These are phyloP conservation scores for Dicorynia guianensis DNA, from an alignment of 306 rosid genomes.

Conservation along the genomic window DNA sequence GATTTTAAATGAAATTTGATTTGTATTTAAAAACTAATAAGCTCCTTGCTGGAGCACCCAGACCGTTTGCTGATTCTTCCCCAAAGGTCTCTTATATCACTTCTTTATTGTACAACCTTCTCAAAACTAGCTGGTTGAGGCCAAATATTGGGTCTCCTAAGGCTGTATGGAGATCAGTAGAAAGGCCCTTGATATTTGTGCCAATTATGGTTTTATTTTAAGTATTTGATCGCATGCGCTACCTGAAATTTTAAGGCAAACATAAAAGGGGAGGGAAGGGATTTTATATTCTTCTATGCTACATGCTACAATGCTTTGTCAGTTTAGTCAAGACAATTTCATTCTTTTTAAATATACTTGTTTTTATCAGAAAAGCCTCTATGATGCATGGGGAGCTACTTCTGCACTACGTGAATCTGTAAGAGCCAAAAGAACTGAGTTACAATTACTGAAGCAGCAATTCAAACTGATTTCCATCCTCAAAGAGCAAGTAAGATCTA, in stretches of 20 bases:
- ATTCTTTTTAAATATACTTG: constrained; percentile 37
- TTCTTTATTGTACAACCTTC: too few relatives aligned
- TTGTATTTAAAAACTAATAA: constrained; percentile 4
- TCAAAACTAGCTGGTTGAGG: too few relatives aligned
- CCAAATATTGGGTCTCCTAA: not conserved
- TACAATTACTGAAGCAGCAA: constrained; percentile 69
- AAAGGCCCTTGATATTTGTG: constrained; percentile 19
- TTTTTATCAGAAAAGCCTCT: constrained; percentile 77
- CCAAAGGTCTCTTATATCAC: too few relatives aligned
- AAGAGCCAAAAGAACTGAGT: constrained; percentile 74
- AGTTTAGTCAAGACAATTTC: constrained; percentile 20
- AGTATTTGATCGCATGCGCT: not conserved
- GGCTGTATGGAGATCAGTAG: not conserved
- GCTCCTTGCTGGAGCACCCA: not conserved
- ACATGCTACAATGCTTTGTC: constrained; percentile 3
- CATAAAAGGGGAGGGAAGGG: not conserved
- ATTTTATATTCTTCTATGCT: not conserved
- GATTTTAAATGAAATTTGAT: constrained; percentile 28
- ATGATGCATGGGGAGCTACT: constrained; percentile 75
- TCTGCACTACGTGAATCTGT: constrained; percentile 85
- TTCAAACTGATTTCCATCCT: constrained; percentile 76
- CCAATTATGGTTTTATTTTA: constrained; percentile 1
- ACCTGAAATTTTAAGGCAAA: not conserved
- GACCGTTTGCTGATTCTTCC: constrained; percentile 24
- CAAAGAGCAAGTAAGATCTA: constrained; percentile 82